phyloP scores from a whole-genome alignment of 2,329 filamentous ascomycete species.

The Magnaporthiopsis rhizophila region DNA sequence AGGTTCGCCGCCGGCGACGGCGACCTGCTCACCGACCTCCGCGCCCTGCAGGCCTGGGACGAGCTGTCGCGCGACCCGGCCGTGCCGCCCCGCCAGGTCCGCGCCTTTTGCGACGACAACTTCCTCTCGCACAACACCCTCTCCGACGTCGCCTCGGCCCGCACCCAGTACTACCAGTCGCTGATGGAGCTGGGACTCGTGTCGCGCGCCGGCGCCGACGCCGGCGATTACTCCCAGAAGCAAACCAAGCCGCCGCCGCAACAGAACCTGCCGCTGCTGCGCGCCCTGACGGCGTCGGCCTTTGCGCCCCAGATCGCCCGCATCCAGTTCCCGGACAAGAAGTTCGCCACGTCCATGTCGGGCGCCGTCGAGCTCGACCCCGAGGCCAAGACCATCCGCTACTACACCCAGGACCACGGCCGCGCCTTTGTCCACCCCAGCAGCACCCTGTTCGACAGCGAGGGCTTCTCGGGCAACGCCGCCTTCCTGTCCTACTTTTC shows the following conservation, averaged over 20 bases:
- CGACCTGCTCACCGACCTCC: constrained; percentile 79
- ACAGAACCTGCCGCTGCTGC: constrained; percentile 41
- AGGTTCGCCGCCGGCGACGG: constrained; percentile 72
- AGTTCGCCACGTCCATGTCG: constrained; percentile 79
- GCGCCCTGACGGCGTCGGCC: constrained; percentile 63
- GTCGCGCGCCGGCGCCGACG: not conserved
- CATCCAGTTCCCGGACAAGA: constrained; percentile 92
- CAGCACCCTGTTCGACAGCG: constrained; percentile 76
- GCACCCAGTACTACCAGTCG: constrained; percentile 76
- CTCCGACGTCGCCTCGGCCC: constrained; percentile 79
- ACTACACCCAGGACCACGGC: constrained; percentile 77
- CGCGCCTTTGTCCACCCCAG: constrained; percentile 90
- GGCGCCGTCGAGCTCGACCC: constrained; percentile 91
- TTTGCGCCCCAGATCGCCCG: constrained; percentile 83
- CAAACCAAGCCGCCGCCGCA: constrained; percentile 8
- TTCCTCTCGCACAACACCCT: constrained; percentile 80
- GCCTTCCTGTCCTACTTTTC: constrained; percentile 84
- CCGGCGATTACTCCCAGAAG: constrained; percentile 30
- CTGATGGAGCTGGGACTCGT: constrained; percentile 82
- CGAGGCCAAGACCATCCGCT: constrained; percentile 86
- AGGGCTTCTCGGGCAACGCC: constrained; percentile 66
- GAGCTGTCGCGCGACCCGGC: constrained; percentile 49
- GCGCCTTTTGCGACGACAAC: constrained; percentile 75
- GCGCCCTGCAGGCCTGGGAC: constrained; percentile 77
- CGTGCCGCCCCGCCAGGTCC: constrained; percentile 53